phyloP scores from a whole-genome alignment of 352 stramenopile species.

The Globisporangium echinulatum region DNA sequence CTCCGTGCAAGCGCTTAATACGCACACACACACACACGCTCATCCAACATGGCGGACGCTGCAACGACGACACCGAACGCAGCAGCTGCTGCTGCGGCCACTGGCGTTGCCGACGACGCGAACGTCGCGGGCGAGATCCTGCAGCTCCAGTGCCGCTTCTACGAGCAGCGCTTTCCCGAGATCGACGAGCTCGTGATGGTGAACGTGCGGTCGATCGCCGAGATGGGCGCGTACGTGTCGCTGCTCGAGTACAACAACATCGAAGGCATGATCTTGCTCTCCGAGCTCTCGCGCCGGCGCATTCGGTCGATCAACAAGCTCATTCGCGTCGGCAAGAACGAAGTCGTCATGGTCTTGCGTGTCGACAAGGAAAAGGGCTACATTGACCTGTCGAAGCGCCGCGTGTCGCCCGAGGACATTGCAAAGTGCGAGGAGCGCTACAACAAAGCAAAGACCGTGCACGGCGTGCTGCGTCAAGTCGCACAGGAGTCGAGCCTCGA shows the following conservation, averaged over 20 bases:
- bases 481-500: slow-evolving; percentile 69
- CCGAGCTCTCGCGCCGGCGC: slow-evolving; percentile 96
- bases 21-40: too few species aligned
- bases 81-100: too few species aligned
- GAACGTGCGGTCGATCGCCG: slow-evolving; percentile 95
- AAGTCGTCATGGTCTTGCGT: slow-evolving; percentile 99
- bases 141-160: slow-evolving; percentile 86
- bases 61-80: too few species aligned
- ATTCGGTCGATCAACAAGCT: slow-evolving; percentile 99
- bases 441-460: slow-evolving; percentile 99
- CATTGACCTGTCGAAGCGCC: slow-evolving; percentile 99
- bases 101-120: slow-evolving; percentile 31
- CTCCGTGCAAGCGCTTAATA: too few species aligned
- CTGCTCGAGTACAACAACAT: slow-evolving; percentile 99
- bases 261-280: slow-evolving; percentile 99
- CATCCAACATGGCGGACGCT: too few species aligned
- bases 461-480: slow-evolving; percentile 89
- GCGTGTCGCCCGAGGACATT: slow-evolving; percentile 99
- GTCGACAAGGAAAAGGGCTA: slow-evolving; percentile 99
- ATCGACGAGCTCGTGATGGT: slow-evolving; percentile 97
- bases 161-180: slow-evolving; percentile 93
- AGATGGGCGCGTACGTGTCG: slow-evolving; percentile 99
- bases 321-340: slow-evolving; percentile 99
- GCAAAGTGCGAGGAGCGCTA: slow-evolving; percentile 98
- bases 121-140: slow-evolving; percentile 60